Percentiles rank a stretch among this genome's conserved stretches.
phyloP scores from a whole-genome alignment of 257 asterid genomes.

The Solanum verrucosum region DNA sequence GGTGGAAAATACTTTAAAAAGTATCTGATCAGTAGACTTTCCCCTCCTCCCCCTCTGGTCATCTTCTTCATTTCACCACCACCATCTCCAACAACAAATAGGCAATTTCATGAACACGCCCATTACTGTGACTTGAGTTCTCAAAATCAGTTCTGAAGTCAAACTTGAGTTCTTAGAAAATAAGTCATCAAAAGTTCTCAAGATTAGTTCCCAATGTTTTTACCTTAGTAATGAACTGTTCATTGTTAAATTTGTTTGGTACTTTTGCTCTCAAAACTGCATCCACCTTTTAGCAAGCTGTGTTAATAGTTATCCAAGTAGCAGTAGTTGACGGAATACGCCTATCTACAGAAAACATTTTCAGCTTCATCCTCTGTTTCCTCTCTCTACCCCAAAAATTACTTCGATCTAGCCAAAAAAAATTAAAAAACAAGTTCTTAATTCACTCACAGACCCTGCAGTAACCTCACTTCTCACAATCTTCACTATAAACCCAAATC shows the following conservation, averaged over 20 bases:
- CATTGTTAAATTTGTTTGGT: neutral
- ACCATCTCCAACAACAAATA: neutral
- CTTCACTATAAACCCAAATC: neutral
- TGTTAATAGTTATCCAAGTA: neutral
- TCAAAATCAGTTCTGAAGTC: neutral
- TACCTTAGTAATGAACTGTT: neutral
- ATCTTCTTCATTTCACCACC: neutral
- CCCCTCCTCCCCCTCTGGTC: neutral
- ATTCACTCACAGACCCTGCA: neutral
- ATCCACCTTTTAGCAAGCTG: neutral
- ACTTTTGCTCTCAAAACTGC: neutral
- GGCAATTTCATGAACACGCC: neutral
- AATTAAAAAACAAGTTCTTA: accelerated
- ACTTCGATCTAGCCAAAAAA: neutral
- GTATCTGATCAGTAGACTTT: neutral
- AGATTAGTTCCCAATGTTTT: neutral
- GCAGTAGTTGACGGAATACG: neutral
- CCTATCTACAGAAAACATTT: neutral
- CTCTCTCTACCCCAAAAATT: neutral
- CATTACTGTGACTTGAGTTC: neutral
- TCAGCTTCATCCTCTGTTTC: neutral
- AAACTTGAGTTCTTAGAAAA: neutral
- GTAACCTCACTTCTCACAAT: neutral
- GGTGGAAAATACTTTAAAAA: neutral
- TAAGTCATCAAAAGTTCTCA: neutral